phyloP scores from a whole-genome alignment of 2,329 filamentous ascomycete species.

The Colletotrichum scovillei region DNA sequence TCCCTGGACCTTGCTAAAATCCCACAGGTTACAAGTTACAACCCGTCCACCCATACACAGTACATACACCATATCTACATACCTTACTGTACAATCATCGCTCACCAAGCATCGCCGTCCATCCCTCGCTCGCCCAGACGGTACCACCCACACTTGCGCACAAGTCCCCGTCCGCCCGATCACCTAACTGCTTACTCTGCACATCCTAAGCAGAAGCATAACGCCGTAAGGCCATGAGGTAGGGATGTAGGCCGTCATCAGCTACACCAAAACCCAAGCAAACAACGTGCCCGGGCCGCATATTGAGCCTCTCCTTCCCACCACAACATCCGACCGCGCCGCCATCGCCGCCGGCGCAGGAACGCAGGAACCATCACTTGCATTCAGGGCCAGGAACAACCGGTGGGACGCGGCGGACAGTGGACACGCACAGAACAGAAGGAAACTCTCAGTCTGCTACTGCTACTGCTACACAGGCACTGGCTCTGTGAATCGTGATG shows the following conservation, averaged over 20 bases:
- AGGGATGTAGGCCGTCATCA: constrained; percentile 23
- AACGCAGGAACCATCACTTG: constrained; percentile 31
- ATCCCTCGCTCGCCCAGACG: constrained; percentile 2
- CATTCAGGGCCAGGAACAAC: constrained; percentile 9
- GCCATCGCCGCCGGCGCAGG: constrained; percentile 12
- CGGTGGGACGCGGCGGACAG: neutral
- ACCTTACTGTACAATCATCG: neutral
- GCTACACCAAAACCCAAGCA: constrained; percentile 16
- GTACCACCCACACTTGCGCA: neutral
- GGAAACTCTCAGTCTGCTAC: neutral
- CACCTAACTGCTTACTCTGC: neutral
- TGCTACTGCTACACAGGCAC: too few species aligned
- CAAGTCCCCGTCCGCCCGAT: neutral
- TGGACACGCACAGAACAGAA: neutral
- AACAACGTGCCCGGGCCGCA: constrained; percentile 34
- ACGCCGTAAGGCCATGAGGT: constrained; percentile 12
- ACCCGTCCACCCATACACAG: too few species aligned
- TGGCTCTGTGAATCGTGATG: neutral
- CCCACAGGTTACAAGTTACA: neutral
- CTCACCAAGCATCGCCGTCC: constrained; percentile 16
- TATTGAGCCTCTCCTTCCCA: constrained; percentile 19
- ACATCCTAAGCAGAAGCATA: constrained; percentile 9
- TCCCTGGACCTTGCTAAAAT: constrained; percentile 17
- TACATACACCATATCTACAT: too few species aligned
- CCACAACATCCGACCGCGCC: constrained; percentile 3